Evolutionary conservation across 805 yeast species (phyloP), one percentile per base, ranked within the genome.

Genomic region (Blastobotrys chiropterorum): DNA sequence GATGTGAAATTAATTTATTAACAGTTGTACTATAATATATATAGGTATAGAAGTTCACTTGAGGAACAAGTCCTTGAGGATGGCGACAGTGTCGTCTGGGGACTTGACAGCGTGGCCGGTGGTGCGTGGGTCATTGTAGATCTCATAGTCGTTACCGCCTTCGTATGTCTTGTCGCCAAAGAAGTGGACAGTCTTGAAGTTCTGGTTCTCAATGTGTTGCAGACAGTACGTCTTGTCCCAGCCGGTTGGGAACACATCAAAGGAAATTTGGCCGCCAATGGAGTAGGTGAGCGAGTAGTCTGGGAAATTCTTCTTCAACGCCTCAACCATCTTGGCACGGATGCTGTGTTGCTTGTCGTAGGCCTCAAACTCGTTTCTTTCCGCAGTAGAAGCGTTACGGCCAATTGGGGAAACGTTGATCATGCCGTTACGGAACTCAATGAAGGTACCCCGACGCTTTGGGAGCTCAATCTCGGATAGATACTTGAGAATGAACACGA

Each of bases 141-240:
- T 94, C 80, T 94, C 99, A 75, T 85, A 94, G 76, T 94, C 99
- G 75, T 94, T 94, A 76, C 99, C 99, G 68, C 99, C 99, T 75
- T 71, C 61, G 78, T 86, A 86, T 60, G 96, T 80, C 80, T 94
- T 94, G 80, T 94, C 99, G 75, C 99, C 99, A 68, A 94, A 94
- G 83, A 94, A 94, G 77, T 94, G 98, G 65, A 94, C 89, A 63
- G 81, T 79, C 66, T 82, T 78, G 76, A 90, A 94, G 59, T 85
- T 82, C 73, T 92, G 97, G 55, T 77, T 72, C 65, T 74, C 88
- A 63, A 94, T 90, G 73, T 92, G 99, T 73, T 85, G 90, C 69
- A 94, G 81, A 73, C 96, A 88, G 78, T 92, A 94, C 56, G 99
- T 94, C 82, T 94, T 94, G 75, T 94, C 99, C 99, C 99, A 94